Evolutionary conservation across 2,329 filamentous ascomycete species (phyloP).

Genomic region (Monosporascus sp.): DNA sequence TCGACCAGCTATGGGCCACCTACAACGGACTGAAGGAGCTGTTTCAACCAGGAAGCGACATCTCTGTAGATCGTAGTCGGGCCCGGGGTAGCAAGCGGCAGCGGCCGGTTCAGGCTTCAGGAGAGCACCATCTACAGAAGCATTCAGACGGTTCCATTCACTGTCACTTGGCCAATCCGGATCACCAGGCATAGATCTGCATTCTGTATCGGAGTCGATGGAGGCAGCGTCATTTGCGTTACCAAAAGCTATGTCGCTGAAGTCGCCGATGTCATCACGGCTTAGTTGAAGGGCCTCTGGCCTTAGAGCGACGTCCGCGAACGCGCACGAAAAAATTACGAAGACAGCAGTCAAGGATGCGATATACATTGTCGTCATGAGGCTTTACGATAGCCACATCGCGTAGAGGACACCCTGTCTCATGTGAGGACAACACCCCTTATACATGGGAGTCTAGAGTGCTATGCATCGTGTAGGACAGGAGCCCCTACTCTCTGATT

Average conservation of each 20-base stretch:
- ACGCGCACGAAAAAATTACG: too few relatives aligned
- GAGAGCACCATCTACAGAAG: constrained; percentile 22
- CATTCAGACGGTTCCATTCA: constrained; percentile 24
- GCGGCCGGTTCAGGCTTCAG: constrained; percentile 25
- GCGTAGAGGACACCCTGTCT: too few relatives aligned
- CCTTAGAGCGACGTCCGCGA: too few relatives aligned
- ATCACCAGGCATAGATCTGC: constrained; percentile 22
- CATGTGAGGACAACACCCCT: too few relatives aligned
- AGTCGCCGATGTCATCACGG: constrained; percentile 11
- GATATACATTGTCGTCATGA: too few relatives aligned
- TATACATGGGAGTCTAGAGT: too few relatives aligned
- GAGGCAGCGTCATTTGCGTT: constrained; percentile 3
- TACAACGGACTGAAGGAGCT: constrained; percentile 13
- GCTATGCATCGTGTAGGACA: too few relatives aligned
- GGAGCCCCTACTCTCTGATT: too few relatives aligned
- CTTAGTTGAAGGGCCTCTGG: constrained; percentile 8
- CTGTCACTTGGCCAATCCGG: constrained; percentile 17
- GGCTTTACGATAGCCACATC: too few relatives aligned
- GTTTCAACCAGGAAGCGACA: constrained; percentile 22
- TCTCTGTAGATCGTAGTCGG: constrained; percentile 16
- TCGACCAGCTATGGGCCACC: not conserved
- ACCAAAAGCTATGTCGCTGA: constrained; percentile 15
- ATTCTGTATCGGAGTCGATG: constrained; percentile 4
- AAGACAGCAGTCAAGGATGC: too few relatives aligned
- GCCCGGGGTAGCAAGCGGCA: constrained; percentile 24